Conservation (phyloP, 768 basidiomycete genomes). For the Gymnopilus dilepis region DNA sequence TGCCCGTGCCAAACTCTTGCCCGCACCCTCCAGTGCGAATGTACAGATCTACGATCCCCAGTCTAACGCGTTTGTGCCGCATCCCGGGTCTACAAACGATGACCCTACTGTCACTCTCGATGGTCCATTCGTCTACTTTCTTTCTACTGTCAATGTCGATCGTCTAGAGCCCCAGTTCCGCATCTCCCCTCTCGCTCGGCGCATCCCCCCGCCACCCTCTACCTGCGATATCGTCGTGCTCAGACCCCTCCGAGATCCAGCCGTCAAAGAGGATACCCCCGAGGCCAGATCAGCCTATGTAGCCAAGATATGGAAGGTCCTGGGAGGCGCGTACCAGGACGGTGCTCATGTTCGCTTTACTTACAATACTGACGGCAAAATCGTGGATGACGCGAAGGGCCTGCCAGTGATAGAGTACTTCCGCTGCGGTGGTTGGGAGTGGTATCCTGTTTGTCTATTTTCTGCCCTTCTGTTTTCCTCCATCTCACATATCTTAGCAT, state of each 20-base stretch:
- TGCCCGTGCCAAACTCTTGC: conserved; percentile 61
- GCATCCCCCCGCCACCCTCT: conserved; percentile 45
- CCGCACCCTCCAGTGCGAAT: conserved; percentile 40
- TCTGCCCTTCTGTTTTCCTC: not conserved
- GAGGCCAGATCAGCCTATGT: conserved; percentile 55
- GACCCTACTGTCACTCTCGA: conserved; percentile 49
- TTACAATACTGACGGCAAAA: conserved; percentile 53
- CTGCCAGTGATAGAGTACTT: conserved; percentile 75
- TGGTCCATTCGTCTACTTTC: conserved; percentile 89
- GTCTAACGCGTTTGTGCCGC: conserved; percentile 49
- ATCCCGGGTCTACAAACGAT: conserved; percentile 38
- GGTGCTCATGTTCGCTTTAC: conserved; percentile 71
- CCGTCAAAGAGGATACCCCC: conserved; percentile 43
- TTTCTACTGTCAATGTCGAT: conserved; percentile 83
- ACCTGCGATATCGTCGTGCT: conserved; percentile 79
- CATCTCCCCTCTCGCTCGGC: conserved; percentile 68
- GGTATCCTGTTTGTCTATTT: conserved; percentile 71
- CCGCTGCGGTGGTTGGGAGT: conserved; percentile 83
- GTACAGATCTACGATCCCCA: conserved; percentile 69
- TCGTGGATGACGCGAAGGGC: conserved; percentile 49
- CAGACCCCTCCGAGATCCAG: conserved; percentile 70
- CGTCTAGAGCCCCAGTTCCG: conserved; percentile 84
- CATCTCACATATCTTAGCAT: conserved; percentile 48
- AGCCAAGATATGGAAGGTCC: conserved; percentile 53
- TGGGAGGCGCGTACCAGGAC: conserved; percentile 76